Evolutionary conservation across 345 rosid species (phyloP), one percentile per base, ranked within the genome.

Genomic region (Eucalyptus pauciflora): DNA sequence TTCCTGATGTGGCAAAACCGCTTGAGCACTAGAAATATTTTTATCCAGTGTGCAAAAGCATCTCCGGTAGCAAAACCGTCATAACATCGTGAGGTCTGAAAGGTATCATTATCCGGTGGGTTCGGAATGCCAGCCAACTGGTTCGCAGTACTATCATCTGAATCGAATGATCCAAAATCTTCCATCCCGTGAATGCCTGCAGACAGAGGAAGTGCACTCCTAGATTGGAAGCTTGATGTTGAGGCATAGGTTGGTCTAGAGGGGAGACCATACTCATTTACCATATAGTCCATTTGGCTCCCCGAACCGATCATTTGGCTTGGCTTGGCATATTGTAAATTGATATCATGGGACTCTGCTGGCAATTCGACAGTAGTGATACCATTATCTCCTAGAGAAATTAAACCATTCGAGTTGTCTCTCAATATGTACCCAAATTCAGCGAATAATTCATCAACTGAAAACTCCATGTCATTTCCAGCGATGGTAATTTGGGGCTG

Each of bases 81-180:
- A 15, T 50, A 13, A 14, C 20, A 50, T 50, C 1, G 58, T 0
- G 2, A 18, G 58, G 58, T 60, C 67, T 60, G 31, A 60, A 60
- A 60, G 67, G 7, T 60, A 7, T 25, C n/a, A 5, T 62, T 17
- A 62, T n/a, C 17, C 0, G 7, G 18, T n/a, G 76, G 18, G n/a
- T 31, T 64, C 10, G 0, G 5, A 64, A 54, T 18, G 0, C 60
- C 60, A 0, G 60, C 11, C 60, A 54, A 1, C 25, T 1, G 0
- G 58, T 54, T 54, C 58, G 25, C 58, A 20, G 25, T 20, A 18
- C 5, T 54, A 62, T 62, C 33, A 37, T 37, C 37, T 29, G 33
- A 6, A 29, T 6, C 18, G 3, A 0, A 4, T 6, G 71, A 64
- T 13, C 2, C 0, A 16, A 29, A 12, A 27, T 62, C 69, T 62